Conservation (phyloP, 306 rosid genomes). For the Hippophae gyantsensis region DNA sequence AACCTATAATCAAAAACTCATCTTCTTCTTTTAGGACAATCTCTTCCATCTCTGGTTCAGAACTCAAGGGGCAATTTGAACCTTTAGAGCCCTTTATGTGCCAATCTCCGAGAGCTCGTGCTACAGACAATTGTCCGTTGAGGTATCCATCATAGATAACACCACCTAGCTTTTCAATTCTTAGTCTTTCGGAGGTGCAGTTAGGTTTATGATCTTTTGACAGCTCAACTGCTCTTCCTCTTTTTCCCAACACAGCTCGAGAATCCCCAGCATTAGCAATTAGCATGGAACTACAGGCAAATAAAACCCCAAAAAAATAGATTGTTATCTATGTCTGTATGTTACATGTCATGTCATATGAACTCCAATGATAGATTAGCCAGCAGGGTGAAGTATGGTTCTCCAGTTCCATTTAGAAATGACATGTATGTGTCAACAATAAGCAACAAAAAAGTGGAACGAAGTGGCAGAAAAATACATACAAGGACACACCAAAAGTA, state of each 20-base stretch:
- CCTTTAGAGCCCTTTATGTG: slow-evolving; percentile 61
- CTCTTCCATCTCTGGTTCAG: slow-evolving; percentile 58
- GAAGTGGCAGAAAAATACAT: too few species aligned
- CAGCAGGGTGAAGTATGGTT: too few species aligned
- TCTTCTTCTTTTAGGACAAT: slow-evolving; percentile 46
- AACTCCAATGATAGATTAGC: too few species aligned
- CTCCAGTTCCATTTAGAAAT: too few species aligned
- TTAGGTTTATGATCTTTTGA: slow-evolving; percentile 70
- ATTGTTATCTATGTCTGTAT: too few species aligned
- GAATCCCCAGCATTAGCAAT: slow-evolving; percentile 64
- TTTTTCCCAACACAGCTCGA: slow-evolving; percentile 57
- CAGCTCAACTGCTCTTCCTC: slow-evolving; percentile 58
- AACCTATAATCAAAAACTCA: slow-evolving; percentile 57
- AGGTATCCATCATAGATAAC: slow-evolving; percentile 64
- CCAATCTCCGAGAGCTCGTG: slow-evolving; percentile 70
- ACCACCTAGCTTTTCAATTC: slow-evolving; percentile 68
- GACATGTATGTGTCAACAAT: too few species aligned
- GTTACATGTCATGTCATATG: too few species aligned
- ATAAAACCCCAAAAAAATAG: background rate
- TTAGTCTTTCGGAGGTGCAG: slow-evolving; percentile 56
- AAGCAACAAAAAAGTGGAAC: too few species aligned
- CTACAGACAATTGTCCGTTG: slow-evolving; percentile 61
- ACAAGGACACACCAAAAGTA: too few species aligned
- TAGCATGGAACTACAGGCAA: slow-evolving; percentile 35
- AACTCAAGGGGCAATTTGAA: slow-evolving; percentile 49